Evolutionary conservation across 371 early-diverging fungal genomes (phyloP).

Genomic region (Quaeritorhiza haematococci): DNA sequence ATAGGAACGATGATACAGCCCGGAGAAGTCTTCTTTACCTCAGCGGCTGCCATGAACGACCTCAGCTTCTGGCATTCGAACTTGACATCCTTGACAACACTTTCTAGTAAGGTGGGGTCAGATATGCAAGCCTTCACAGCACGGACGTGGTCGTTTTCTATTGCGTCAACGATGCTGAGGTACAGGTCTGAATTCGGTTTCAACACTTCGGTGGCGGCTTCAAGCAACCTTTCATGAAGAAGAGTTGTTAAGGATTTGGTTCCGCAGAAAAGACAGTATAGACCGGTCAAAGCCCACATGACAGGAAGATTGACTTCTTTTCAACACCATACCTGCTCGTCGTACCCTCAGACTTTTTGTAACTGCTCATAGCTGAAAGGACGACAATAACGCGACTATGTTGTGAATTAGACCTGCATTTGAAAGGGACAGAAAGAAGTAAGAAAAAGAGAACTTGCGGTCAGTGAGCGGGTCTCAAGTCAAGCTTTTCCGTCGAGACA

Average conservation of each 20-base stretch:
- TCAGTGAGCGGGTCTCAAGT: too few relatives aligned
- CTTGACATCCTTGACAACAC: constrained; percentile 46
- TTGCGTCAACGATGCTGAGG: constrained; percentile 69
- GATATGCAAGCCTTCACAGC: constrained; percentile 51
- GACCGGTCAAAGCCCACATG: too few relatives aligned
- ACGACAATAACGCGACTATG: constrained; percentile 34
- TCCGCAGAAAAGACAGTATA: too few relatives aligned
- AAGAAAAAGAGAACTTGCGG: too few relatives aligned
- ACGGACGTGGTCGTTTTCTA: constrained; percentile 75
- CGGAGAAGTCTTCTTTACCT: constrained; percentile 47
- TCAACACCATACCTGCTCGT: constrained; percentile 40
- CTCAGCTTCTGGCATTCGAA: constrained; percentile 72
- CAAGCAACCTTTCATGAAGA: constrained; percentile 41
- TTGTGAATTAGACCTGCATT: background rate
- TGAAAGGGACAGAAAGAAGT: too few relatives aligned
- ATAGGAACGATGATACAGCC: background rate
- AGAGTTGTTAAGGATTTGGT: background rate
- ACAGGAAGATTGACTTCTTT: too few relatives aligned
- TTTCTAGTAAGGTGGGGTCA: too few relatives aligned
- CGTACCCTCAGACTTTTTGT: constrained; percentile 48
- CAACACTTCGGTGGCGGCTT: constrained; percentile 67
- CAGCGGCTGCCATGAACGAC: constrained; percentile 88
- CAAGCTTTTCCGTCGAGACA: constrained; percentile 1
- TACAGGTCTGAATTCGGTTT: constrained; percentile 57
- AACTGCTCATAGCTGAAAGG: constrained; percentile 50